A percentile compares a stretch with the other conserved stretches of the same genome.
Evolutionary conservation across 2,329 filamentous ascomycete genomes (phyloP).

Genomic region (Hymenoscyphus infarciens): DNA sequence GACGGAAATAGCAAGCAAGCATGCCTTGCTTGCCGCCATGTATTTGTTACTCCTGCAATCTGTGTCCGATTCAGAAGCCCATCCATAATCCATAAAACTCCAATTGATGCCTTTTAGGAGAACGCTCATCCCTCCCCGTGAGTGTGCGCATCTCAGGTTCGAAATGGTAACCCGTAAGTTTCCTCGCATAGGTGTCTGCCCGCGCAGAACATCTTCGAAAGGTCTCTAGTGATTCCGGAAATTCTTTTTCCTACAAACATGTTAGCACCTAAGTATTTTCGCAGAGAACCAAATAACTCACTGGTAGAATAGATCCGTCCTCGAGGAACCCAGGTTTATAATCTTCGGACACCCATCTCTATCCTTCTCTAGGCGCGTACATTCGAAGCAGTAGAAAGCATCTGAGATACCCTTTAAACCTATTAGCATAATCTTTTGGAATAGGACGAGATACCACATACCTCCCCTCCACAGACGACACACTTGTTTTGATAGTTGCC

Average conservation of each 20-base stretch:
- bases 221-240: slow-evolving; percentile 52
- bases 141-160: not conserved
- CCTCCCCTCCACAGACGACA: slow-evolving; percentile 92
- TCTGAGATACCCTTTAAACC: slow-evolving; percentile 75
- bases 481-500: slow-evolving; percentile 99
- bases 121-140: not conserved
- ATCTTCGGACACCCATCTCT: slow-evolving; percentile 98
- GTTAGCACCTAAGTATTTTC: slow-evolving; percentile 31
- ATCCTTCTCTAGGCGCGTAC: slow-evolving; percentile 94
- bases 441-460: slow-evolving; percentile 9
- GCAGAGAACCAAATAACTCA: slow-evolving; percentile 9
- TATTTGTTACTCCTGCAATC: not conserved
- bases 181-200: not conserved
- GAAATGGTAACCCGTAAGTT: not conserved
- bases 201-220: not conserved
- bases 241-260: slow-evolving; percentile 55
- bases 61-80: not conserved
- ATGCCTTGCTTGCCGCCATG: not conserved
- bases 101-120: not conserved
- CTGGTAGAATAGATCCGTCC: slow-evolving; percentile 71
- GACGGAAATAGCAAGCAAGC: not conserved
- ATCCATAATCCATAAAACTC: not conserved
- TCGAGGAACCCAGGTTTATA: slow-evolving; percentile 92
- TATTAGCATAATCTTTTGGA: slow-evolving; percentile 8
- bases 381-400: slow-evolving; percentile 99